These are phyloP conservation scores for Tillandsia fasciculata DNA, from an alignment of 176 grass and related monocot species.

Conservation along the genomic window DNA sequence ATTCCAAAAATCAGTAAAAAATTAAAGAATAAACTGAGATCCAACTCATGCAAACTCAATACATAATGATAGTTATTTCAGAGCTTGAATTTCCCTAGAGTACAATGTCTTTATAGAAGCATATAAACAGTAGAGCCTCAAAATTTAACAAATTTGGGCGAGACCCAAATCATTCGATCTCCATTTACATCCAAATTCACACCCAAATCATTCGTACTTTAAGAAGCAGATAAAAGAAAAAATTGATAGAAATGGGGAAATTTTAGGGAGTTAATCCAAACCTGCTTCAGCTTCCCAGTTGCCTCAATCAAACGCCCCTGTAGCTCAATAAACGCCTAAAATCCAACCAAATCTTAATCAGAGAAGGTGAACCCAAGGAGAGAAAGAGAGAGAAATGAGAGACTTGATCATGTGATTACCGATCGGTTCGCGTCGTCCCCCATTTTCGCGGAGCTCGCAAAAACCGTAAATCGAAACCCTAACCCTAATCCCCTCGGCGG, in stretches of 20 bases:
- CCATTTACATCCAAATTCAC: not conserved
- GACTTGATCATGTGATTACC: conserved; percentile 19
- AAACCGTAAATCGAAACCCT: conserved; percentile 27
- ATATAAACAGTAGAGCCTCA: too few relatives aligned
- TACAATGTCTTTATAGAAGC: too few relatives aligned
- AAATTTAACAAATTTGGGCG: not conserved
- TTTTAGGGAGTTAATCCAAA: conserved; percentile 1
- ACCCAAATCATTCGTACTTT: not conserved
- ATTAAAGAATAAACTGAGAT: too few relatives aligned
- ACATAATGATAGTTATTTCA: too few relatives aligned
- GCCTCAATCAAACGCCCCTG: conserved; percentile 62
- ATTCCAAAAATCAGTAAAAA: too few relatives aligned
- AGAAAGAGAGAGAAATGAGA: not conserved
- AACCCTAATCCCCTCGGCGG: not conserved
- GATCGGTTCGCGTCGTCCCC: conserved; percentile 60
- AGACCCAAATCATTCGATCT: not conserved
- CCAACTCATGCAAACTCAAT: too few relatives aligned
- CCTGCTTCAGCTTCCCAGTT: conserved; percentile 82
- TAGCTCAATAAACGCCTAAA: conserved; percentile 82
- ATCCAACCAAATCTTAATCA: not conserved
- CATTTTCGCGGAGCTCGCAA: conserved; percentile 24
- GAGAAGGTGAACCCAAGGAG: not conserved
- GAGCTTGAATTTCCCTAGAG: too few relatives aligned
- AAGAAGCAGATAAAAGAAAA: not conserved
- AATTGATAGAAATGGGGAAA: not conserved